Evolutionary conservation across 192 early-diverging fungal species (phyloP).

Genomic region (Allomyces macrogynus): DNA sequence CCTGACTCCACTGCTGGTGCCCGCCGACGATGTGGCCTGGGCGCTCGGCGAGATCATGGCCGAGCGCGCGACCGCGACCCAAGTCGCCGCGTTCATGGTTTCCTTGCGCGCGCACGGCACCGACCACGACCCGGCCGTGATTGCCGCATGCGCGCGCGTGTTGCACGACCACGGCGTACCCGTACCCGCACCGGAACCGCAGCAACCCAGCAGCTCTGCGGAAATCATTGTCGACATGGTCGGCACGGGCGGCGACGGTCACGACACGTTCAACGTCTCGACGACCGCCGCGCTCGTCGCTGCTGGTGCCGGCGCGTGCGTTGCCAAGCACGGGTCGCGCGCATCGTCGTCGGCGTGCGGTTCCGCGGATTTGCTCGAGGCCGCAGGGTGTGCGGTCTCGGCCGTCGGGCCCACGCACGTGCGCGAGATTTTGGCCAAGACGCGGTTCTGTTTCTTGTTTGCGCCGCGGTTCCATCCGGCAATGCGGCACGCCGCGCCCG

Average conservation of each 20-base stretch:
- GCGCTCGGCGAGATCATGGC: conserved; percentile 58
- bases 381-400: conserved; percentile 49
- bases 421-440: conserved; percentile 31
- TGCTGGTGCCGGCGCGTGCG: conserved; percentile 68
- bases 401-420: conserved; percentile 44
- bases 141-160: conserved; percentile 59
- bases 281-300: conserved; percentile 80
- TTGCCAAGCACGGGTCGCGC: conserved; percentile 92
- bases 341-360: conserved; percentile 77
- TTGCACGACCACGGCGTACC: conserved; percentile 47
- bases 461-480: conserved; percentile 78
- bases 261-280: conserved; percentile 91
- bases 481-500: conserved; percentile 53
- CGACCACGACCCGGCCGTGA: conserved; percentile 50
- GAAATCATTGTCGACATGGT: conserved; percentile 67
- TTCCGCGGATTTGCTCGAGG: conserved; percentile 84
- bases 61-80: conserved; percentile 53
- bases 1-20: conserved; percentile 33
- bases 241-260: conserved; percentile 96
- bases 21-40: conserved; percentile 27
- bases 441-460: conserved; percentile 80
- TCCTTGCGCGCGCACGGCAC: conserved; percentile 45
- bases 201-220: conserved; percentile 13
- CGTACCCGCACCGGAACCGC: conserved; percentile 23
- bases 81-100: conserved; percentile 72